Evolutionary conservation across 768 basidiomycete species (phyloP).

Genomic region (Rhodotorula graminis): DNA sequence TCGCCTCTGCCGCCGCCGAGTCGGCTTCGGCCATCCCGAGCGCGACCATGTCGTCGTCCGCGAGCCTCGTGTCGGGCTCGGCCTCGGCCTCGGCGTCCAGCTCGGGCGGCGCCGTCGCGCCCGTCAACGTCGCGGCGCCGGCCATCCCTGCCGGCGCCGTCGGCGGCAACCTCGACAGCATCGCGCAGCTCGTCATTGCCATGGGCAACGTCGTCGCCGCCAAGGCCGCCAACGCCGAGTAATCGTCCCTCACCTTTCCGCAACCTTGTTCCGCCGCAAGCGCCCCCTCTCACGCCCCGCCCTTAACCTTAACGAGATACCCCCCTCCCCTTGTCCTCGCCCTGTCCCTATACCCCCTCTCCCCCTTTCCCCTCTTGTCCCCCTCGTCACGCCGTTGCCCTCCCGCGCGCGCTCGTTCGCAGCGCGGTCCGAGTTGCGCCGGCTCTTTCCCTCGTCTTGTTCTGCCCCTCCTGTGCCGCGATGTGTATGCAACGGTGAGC

Average conservation of each 20-base stretch:
- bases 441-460: not conserved
- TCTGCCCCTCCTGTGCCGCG: too few species aligned
- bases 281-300: not conserved
- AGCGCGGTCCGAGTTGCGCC: too few species aligned
- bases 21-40: constrained; percentile 1
- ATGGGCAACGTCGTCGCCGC: constrained; percentile 29
- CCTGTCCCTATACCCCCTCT: not conserved
- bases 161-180: constrained; percentile 35
- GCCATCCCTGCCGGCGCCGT: constrained; percentile 1
- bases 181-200: constrained; percentile 34
- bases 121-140: not conserved
- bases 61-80: not conserved
- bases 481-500: too few species aligned
- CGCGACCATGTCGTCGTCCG: not conserved
- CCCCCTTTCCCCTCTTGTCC: not conserved
- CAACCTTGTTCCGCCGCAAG: not conserved
- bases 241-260: not conserved
- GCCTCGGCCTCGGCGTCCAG: not conserved
- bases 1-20: not conserved
- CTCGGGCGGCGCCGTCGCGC: too few species aligned
- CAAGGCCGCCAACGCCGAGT: not conserved
- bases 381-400: not conserved
- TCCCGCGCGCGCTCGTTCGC: not conserved
- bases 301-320: not conserved
- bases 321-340: not conserved